These are phyloP conservation scores for Betula pendula DNA, from an alignment of 306 rosid genomes.

Conservation along the genomic window DNA sequence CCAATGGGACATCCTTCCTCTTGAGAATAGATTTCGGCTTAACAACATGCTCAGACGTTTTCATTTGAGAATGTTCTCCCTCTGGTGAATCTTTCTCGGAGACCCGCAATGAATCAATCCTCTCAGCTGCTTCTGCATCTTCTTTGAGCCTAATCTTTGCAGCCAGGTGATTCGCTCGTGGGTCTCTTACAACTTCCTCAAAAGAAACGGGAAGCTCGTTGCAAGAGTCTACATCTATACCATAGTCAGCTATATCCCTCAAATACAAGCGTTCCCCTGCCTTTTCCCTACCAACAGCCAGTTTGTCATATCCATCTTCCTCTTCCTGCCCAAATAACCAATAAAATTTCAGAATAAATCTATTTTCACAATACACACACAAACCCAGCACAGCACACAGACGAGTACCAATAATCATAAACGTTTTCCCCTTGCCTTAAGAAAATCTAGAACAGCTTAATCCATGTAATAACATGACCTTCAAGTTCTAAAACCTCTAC, in stretches of 20 bases:
- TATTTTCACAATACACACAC: background rate
- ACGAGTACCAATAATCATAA: too few species aligned
- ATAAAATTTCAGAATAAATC: background rate
- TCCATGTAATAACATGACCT: too few species aligned
- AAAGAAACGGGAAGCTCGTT: slow-evolving; percentile 51
- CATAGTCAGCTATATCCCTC: slow-evolving; percentile 69
- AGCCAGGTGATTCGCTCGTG: slow-evolving; percentile 84
- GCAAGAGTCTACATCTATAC: slow-evolving; percentile 54
- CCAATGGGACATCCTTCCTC: slow-evolving; percentile 57
- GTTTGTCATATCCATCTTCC: slow-evolving; percentile 83
- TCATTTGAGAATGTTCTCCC: slow-evolving; percentile 17
- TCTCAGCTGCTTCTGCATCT: slow-evolving; percentile 63
- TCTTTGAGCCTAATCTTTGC: slow-evolving; percentile 68
- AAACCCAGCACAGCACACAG: background rate
- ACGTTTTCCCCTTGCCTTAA: too few species aligned
- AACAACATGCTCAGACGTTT: slow-evolving; percentile 21
- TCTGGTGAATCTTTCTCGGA: slow-evolving; percentile 42
- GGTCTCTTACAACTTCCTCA: slow-evolving; percentile 57
- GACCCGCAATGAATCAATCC: slow-evolving; percentile 51
- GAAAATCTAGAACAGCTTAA: too few species aligned
- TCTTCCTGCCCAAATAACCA: slow-evolving; percentile 60
- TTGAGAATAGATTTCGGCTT: slow-evolving; percentile 85
- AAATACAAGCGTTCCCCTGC: slow-evolving; percentile 60
- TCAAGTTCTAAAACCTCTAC: too few species aligned
- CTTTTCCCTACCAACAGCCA: slow-evolving; percentile 71